Conservation (phyloP, 768 basidiomycete genomes). For the Leccinum imitatum region DNA sequence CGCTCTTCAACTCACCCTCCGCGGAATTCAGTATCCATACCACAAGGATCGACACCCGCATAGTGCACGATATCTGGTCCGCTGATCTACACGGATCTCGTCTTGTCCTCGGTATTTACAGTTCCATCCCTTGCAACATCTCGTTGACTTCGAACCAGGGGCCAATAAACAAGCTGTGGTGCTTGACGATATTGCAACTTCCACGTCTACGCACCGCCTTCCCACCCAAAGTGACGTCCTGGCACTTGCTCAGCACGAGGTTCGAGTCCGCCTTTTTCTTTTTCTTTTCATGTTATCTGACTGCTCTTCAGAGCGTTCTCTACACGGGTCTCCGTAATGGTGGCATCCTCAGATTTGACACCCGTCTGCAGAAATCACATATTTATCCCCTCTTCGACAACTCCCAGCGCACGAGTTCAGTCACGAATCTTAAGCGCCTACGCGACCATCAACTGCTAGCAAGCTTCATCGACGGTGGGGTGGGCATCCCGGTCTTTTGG, state of each 20-base stretch:
- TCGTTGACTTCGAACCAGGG: slow-evolving; percentile 38
- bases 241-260: slow-evolving; percentile 52
- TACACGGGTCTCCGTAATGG: slow-evolving; percentile 65
- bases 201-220: slow-evolving; percentile 38
- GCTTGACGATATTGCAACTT: slow-evolving; percentile 48
- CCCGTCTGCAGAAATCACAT: slow-evolving; percentile 39
- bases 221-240: slow-evolving; percentile 65
- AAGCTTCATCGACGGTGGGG: slow-evolving; percentile 60
- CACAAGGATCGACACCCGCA: slow-evolving; percentile 36
- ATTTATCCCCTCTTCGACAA: slow-evolving; percentile 42
- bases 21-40: slow-evolving; percentile 12
- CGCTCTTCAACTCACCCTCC: neutral
- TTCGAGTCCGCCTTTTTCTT: slow-evolving; percentile 23
- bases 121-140: neutral
- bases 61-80: slow-evolving; percentile 55
- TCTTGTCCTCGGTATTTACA: slow-evolving; percentile 51
- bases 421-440: slow-evolving; percentile 52
- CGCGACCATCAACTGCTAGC: slow-evolving; percentile 53
- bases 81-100: slow-evolving; percentile 48
- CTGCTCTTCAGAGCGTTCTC: slow-evolving; percentile 41
- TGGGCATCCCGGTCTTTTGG: slow-evolving; percentile 31
- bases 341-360: slow-evolving; percentile 55
- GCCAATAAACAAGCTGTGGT: slow-evolving; percentile 51
- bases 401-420: slow-evolving; percentile 41
- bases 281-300: neutral